These are phyloP conservation scores for Alternaria hordeiaustralica DNA, from an alignment of 2,329 filamentous ascomycete genomes.

Conservation along the genomic window DNA sequence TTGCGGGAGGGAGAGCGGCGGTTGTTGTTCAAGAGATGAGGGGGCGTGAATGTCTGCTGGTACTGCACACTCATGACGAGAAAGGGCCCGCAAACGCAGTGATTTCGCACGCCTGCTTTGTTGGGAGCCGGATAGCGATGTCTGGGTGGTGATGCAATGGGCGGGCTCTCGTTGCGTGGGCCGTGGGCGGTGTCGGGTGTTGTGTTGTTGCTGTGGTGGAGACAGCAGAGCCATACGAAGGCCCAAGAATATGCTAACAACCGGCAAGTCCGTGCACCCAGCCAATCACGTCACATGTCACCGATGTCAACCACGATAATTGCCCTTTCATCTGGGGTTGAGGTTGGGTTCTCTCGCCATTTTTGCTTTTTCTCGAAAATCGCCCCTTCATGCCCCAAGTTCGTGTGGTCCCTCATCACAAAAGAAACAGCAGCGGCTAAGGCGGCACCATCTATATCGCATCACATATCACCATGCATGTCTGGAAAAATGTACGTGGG, in stretches of 20 bases:
- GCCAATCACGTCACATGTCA: conserved; percentile 17
- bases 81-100: conserved; percentile 29
- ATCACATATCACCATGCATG: background rate
- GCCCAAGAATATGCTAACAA: conserved; percentile 14
- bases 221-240: conserved; percentile 24
- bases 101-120: conserved; percentile 18
- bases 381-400: background rate
- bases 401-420: background rate
- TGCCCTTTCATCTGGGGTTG: background rate
- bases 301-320: background rate
- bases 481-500: conserved; percentile 10
- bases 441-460: background rate
- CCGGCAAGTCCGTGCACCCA: background rate
- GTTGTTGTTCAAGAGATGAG: conserved; percentile 63
- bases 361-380: background rate
- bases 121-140: conserved; percentile 5
- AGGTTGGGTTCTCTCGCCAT: background rate
- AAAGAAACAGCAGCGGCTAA: background rate
- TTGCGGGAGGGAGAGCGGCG: conserved; percentile 66
- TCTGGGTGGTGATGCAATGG: conserved; percentile 1
- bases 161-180: conserved; percentile 4
- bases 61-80: conserved; percentile 67
- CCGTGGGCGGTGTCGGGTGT: conserved; percentile 14
- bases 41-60: conserved; percentile 63
- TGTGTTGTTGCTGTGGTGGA: conserved; percentile 29